These are phyloP conservation scores for Amauroascus niger DNA, from an alignment of 2,329 filamentous ascomycete species.

Conservation along the genomic window DNA sequence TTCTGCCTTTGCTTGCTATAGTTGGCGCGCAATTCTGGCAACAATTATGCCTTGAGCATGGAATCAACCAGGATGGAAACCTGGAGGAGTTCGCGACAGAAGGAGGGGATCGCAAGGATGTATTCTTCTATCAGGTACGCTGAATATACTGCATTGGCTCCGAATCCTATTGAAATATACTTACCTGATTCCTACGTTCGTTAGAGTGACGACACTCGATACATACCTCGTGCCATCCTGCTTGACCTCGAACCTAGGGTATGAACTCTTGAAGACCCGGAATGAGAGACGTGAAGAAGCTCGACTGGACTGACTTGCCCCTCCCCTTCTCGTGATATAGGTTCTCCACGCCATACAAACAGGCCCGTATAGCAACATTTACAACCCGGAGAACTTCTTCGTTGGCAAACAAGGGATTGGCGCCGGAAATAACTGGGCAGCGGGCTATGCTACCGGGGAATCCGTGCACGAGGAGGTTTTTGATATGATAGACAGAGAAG, in stretches of 20 bases:
- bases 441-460: conserved; percentile 89
- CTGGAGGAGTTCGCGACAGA: conserved; percentile 96
- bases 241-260: conserved; percentile 90
- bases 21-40: conserved; percentile 99
- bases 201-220: conserved; percentile 92
- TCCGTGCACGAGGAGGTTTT: conserved; percentile 91
- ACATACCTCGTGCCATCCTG: conserved; percentile 91
- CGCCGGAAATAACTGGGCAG: conserved; percentile 96
- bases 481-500: conserved; percentile 98
- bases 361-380: conserved; percentile 94
- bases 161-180: not conserved
- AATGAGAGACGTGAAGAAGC: not conserved
- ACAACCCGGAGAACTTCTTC: conserved; percentile 99
- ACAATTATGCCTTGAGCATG: conserved; percentile 94
- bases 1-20: no score
- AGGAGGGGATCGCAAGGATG: conserved; percentile 94
- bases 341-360: conserved; percentile 88
- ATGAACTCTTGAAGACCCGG: conserved; percentile 21
- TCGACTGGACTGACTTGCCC: not conserved
- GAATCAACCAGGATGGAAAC: conserved; percentile 94
- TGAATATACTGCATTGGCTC: not conserved
- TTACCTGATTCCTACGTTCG: not conserved
- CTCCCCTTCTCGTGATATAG: conserved; percentile 28
- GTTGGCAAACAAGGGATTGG: conserved; percentile 87
- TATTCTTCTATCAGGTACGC: conserved; percentile 81